A percentile compares a stretch with the other conserved stretches of the same genome.
Conservation (phyloP, 2,329 filamentous ascomycete genomes). For the Acarospora socialis region DNA sequence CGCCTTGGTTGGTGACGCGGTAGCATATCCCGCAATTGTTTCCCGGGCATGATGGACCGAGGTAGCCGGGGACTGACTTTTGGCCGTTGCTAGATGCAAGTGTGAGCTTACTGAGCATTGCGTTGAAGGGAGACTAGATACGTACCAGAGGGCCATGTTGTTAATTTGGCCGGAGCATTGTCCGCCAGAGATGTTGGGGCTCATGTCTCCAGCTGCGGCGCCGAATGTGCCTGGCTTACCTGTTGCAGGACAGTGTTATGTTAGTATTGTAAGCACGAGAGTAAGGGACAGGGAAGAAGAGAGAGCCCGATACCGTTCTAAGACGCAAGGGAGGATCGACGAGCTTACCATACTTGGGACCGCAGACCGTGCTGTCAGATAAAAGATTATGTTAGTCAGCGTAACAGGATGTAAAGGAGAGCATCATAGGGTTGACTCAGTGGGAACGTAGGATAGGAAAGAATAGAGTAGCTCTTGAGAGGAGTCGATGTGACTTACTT, state of each 20-base stretch:
- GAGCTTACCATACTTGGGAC: not conserved
- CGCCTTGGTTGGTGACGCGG: constrained; percentile 10
- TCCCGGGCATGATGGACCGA: constrained; percentile 6
- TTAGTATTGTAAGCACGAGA: too few relatives aligned
- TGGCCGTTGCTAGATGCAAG: constrained; percentile 5
- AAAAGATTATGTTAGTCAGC: not conserved
- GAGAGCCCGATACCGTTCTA: not conserved
- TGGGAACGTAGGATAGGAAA: not conserved
- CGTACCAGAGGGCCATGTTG: constrained; percentile 4
- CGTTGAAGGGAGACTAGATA: not conserved
- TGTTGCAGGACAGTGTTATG: constrained; percentile 1
- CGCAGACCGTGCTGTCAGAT: not conserved
- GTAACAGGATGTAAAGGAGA: too few relatives aligned
- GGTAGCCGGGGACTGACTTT: constrained; percentile 6
- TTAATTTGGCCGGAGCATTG: constrained; percentile 8
- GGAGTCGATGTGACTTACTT: constrained; percentile 1
- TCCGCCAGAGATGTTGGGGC: constrained; percentile 10
- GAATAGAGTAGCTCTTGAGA: not conserved
- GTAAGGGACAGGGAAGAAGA: not conserved
- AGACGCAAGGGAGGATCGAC: not conserved
- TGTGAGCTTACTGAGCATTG: not conserved
- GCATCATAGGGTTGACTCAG: too few relatives aligned
- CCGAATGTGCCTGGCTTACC: constrained; percentile 8
- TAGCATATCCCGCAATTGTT: constrained; percentile 12
- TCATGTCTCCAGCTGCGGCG: constrained; percentile 9